Conservation (phyloP, 257 asterid species). For the Nicotiana benthamiana region DNA sequence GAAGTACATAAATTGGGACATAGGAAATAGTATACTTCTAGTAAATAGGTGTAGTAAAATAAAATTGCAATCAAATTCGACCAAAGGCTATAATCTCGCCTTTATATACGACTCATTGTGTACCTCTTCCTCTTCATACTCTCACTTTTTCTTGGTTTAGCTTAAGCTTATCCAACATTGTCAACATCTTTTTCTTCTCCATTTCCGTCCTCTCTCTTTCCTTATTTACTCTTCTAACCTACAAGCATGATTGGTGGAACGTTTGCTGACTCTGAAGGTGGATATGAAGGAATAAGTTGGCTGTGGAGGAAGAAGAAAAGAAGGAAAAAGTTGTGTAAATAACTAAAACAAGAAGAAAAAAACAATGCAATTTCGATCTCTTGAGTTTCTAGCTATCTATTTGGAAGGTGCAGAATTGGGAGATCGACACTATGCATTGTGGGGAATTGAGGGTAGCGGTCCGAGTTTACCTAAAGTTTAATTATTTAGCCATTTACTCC, state of each 20-base stretch:
- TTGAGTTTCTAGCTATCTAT: slow-evolving; percentile 21
- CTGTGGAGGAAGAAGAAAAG: slow-evolving; percentile 15
- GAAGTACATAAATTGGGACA: too few relatives aligned
- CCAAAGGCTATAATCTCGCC: slow-evolving; percentile 33
- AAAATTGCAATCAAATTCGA: not conserved
- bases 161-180: slow-evolving; percentile 1
- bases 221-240: not conserved
- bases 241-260: slow-evolving; percentile 13
- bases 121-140: slow-evolving; percentile 17
- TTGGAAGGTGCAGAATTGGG: slow-evolving; percentile 17
- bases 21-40: too few relatives aligned
- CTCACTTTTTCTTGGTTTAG: slow-evolving; percentile 3
- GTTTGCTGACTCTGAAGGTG: not conserved
- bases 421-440: slow-evolving; percentile 39
- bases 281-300: not conserved
- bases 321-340: not conserved
- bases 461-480: slow-evolving; percentile 32
- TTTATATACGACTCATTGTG: slow-evolving; percentile 37
- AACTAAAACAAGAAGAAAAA: slow-evolving; percentile 2
- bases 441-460: slow-evolving; percentile 65
- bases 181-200: slow-evolving; percentile 1
- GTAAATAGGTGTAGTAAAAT: not conserved
- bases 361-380: slow-evolving; percentile 43
- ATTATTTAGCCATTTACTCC: not conserved
- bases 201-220: not conserved